phyloP scores from a whole-genome alignment of 208 protist genomes.

The Blechomonas ayalai region DNA sequence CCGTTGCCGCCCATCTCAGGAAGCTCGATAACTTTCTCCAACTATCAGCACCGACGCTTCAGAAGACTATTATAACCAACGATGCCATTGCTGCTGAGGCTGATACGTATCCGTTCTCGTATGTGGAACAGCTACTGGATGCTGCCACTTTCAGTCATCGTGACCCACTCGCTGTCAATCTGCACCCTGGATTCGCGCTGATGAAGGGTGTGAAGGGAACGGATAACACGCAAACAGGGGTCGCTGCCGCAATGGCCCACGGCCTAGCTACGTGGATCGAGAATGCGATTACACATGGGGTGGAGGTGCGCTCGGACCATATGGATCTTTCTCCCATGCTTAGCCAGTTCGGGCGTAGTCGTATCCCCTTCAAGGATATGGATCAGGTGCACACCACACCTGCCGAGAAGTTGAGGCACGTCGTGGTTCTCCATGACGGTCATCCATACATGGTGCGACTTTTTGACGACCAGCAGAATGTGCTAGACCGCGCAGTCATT shows the following conservation, averaged over 20 bases:
- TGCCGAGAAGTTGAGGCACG: constrained; percentile 54
- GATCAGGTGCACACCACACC: constrained; percentile 56
- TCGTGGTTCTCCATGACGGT: constrained; percentile 80
- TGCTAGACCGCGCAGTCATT: constrained; percentile 35
- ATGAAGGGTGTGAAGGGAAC: constrained; percentile 23
- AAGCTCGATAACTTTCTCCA: constrained; percentile 66
- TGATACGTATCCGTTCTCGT: constrained; percentile 50
- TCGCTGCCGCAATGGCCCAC: constrained; percentile 55
- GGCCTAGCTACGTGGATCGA: constrained; percentile 52
- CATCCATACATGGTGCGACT: constrained; percentile 64
- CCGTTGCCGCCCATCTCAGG: constrained; percentile 36
- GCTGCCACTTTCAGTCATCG: constrained; percentile 43
- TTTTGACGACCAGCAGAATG: constrained; percentile 48
- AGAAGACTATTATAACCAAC: constrained; percentile 53
- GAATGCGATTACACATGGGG: constrained; percentile 20
- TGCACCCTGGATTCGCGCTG: constrained; percentile 59
- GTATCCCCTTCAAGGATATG: constrained; percentile 56
- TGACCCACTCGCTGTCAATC: constrained; percentile 62
- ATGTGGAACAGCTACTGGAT: constrained; percentile 58
- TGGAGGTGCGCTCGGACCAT: constrained; percentile 18
- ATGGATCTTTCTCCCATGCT: constrained; percentile 59
- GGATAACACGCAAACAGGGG: constrained; percentile 50
- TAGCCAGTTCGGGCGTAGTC: constrained; percentile 64
- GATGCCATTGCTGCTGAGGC: constrained; percentile 35
- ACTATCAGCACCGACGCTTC: constrained; percentile 37